Evolutionary conservation across 768 basidiomycete genomes (phyloP).

Genomic region (Suillus decipiens): DNA sequence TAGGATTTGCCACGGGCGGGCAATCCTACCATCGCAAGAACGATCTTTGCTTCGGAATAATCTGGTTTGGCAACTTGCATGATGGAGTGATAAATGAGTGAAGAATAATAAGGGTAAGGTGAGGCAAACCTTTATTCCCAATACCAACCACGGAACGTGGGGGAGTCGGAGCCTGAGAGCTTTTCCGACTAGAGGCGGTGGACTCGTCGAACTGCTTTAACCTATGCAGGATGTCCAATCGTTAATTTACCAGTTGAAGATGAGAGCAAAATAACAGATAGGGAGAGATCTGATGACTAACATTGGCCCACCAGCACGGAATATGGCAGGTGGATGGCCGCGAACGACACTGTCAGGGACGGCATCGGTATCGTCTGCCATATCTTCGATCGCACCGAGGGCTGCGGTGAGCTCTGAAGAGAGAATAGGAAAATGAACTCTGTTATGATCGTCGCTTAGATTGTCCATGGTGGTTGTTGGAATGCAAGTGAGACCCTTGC

Average conservation of each 20-base stretch:
- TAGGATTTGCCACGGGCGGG: slow-evolving; percentile 99
- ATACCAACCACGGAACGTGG: slow-evolving; percentile 87
- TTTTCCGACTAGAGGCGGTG: slow-evolving; percentile 64
- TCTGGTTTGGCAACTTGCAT: slow-evolving; percentile 88
- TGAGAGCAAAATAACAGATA: slow-evolving; percentile 12
- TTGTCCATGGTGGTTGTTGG: neutral
- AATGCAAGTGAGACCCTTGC: neutral
- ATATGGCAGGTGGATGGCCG: slow-evolving; percentile 51
- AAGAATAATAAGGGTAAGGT: slow-evolving; percentile 6
- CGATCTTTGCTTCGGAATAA: slow-evolving; percentile 98
- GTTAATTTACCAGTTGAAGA: neutral
- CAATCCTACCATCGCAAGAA: slow-evolving; percentile 96
- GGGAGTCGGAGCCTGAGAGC: slow-evolving; percentile 75
- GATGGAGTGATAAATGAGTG: slow-evolving; percentile 4
- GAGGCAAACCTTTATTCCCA: slow-evolving; percentile 73
- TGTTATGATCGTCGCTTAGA: slow-evolving; percentile 21
- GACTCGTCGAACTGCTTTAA: slow-evolving; percentile 81
- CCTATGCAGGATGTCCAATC: slow-evolving; percentile 39
- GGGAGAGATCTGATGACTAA: slow-evolving; percentile 34
- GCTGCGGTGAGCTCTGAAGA: slow-evolving; percentile 13
- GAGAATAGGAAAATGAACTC: slow-evolving; percentile 17
- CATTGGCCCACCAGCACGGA: slow-evolving; percentile 80
- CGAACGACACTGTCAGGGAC: slow-evolving; percentile 18
- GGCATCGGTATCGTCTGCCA: slow-evolving; percentile 20
- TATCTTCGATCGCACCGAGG: slow-evolving; percentile 27